Base-by-base conservation (phyloP, 495 filamentous ascomycete species). In the Sporormia fimetaria region DNA sequence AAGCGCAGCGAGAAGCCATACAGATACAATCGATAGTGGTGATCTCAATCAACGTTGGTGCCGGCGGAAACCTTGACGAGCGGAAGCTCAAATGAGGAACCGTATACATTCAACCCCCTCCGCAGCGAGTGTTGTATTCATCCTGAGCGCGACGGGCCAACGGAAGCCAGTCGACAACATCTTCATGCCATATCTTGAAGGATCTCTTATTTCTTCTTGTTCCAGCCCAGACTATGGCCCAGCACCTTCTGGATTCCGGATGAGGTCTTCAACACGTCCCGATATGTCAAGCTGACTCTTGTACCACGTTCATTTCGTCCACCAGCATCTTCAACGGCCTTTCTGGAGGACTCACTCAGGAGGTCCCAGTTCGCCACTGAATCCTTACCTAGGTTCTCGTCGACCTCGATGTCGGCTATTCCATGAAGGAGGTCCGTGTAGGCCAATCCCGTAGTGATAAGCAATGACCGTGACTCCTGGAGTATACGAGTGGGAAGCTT, bases 211-310 rank as follows among this genome's bases (percentile, higher is more conserved):
- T 33, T n/a, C 31, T 33, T 33, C 10, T 17, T 33, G 7, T n/a
- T n/a, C n/a, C n/a, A n/a, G n/a, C n/a, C n/a, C n/a, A n/a, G n/a
- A n/a, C 7, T 17, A n/a, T 7, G 7, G 31, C 51, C 51, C 21
- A 55, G 23, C 12, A 55, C 47, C 25, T 41, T 51, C 8, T 67
- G 73, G 18, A 80, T 80, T 25, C 92, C 56, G 38, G 79, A 84
- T 3, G 78, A 79, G 31, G 94, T 86, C 57, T 81, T 88, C 41
- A 85, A 63, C 29, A 96, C 92, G 63, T 96, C 90, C 38, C 92
- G 73, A 68, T 85, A 96, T 6, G 90, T 98, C 48, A 96, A 66
- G 60, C 88, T 95, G 18, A 77, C 74, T 55, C 90, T 73, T 3
- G 73, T 83, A 49, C 64, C 60, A 36, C 90, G 72, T 49, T 69